Conservation (phyloP, 805 yeast genomes). For the Cyberlindnera samutprakarnensis region DNA sequence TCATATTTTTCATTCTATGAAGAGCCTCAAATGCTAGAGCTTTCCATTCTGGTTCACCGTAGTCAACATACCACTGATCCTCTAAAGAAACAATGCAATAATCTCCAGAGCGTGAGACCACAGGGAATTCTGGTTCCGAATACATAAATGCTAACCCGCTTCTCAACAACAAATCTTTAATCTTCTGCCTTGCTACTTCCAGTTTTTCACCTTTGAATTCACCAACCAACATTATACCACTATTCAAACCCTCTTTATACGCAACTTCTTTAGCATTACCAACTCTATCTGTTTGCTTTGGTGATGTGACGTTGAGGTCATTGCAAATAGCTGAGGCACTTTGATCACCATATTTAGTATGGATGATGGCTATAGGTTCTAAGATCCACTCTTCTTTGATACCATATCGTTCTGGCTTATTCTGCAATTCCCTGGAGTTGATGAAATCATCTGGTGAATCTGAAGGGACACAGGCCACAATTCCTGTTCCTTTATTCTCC, state of each 20-base stretch:
- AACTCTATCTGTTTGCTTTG: conserved; percentile 81
- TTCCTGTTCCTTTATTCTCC: conserved; percentile 97
- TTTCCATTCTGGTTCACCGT: conserved; percentile 93
- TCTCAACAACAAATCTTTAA: conserved; percentile 72
- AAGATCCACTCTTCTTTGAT: conserved; percentile 84
- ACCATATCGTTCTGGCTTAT: conserved; percentile 86
- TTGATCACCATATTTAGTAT: conserved; percentile 80
- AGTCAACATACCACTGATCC: conserved; percentile 97
- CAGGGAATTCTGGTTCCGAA: conserved; percentile 88
- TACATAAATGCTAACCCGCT: conserved; percentile 79
- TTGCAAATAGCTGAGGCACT: conserved; percentile 82
- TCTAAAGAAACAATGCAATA: conserved; percentile 94
- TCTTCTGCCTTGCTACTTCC: conserved; percentile 83
- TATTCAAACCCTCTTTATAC: conserved; percentile 94
- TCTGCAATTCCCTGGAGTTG: conserved; percentile 73
- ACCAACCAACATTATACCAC: conserved; percentile 77
- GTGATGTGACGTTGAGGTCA: conserved; percentile 86
- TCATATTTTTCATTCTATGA: conserved; percentile 64
- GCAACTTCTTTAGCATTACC: conserved; percentile 92
- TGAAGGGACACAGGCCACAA: conserved; percentile 97
- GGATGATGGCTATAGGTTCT: conserved; percentile 67
- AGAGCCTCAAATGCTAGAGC: conserved; percentile 73
- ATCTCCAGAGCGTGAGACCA: conserved; percentile 93
- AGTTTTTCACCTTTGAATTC: conserved; percentile 83
- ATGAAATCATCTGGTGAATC: conserved; percentile 97